Conservation (phyloP, 352 stramenopile species). For the Phytophthora pluvialis region DNA sequence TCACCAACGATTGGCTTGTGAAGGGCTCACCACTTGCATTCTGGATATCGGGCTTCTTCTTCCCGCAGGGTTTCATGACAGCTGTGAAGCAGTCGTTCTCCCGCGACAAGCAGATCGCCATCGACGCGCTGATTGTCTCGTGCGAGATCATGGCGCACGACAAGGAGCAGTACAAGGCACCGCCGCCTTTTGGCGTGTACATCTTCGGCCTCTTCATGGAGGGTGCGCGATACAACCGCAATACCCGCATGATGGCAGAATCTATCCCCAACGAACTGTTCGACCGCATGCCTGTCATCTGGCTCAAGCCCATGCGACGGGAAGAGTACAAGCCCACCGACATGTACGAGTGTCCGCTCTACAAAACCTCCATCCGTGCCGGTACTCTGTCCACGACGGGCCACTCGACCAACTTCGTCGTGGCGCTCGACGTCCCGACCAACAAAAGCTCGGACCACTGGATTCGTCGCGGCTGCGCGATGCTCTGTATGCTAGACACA, state of each 20-base stretch:
- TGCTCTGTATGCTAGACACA: conserved; percentile 95
- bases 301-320: conserved; percentile 85
- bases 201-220: conserved; percentile 96
- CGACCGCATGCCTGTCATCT: conserved; percentile 92
- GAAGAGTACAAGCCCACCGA: conserved; percentile 76
- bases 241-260: conserved; percentile 82
- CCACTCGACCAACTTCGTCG: conserved; percentile 95
- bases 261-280: conserved; percentile 90
- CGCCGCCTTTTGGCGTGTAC: conserved; percentile 90
- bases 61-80: conserved; percentile 96
- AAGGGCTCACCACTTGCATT: conserved; percentile 83
- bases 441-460: conserved; percentile 89
- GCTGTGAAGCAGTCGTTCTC: conserved; percentile 94
- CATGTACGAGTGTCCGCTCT: conserved; percentile 93
- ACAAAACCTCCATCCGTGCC: conserved; percentile 93
- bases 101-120: conserved; percentile 89
- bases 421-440: conserved; percentile 86
- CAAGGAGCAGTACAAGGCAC: conserved; percentile 66
- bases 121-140: conserved; percentile 91
- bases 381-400: conserved; percentile 93
- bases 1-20: conserved; percentile 87
- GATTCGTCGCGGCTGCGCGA: conserved; percentile 93
- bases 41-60: conserved; percentile 96
- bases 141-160: conserved; percentile 83
- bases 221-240: conserved; percentile 90